Conservation (phyloP, 202 grass and related monocot species). For the Carex arenaria region DNA sequence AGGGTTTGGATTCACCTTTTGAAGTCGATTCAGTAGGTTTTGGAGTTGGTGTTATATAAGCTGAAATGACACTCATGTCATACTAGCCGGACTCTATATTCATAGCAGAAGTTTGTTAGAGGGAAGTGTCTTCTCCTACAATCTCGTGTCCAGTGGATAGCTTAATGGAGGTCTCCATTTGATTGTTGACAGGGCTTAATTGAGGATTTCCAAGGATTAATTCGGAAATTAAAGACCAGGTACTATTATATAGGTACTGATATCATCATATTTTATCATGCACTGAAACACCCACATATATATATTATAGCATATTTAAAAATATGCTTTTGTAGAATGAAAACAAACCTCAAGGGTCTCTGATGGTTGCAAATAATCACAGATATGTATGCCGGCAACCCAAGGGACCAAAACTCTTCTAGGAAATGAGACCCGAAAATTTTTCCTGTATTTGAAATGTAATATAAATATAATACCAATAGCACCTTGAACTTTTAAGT, state of each 20-base stretch:
- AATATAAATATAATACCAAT: not conserved
- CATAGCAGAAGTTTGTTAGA: no score
- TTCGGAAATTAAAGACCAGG: not conserved
- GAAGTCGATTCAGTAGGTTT: no score
- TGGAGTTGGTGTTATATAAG: no score
- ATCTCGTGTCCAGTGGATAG: no score
- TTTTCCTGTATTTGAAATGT: slow-evolving; percentile 48
- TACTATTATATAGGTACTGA: not conserved
- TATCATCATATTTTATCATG: not conserved
- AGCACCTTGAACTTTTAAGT: not conserved
- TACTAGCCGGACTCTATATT: no score
- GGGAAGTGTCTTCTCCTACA: no score
- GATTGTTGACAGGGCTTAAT: not conserved
- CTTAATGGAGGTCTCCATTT: no score
- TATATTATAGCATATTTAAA: not conserved
- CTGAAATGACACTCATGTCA: no score
- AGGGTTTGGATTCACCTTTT: no score
- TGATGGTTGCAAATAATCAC: slow-evolving; percentile 73
- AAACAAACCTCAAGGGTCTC: slow-evolving; percentile 56
- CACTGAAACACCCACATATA: not conserved
- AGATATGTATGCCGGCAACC: slow-evolving; percentile 46
- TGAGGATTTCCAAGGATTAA: not conserved
- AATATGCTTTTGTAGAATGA: not conserved
- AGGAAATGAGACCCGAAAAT: slow-evolving; percentile 58
- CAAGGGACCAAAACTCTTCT: slow-evolving; percentile 79